Percentiles rank a stretch among this genome's conserved stretches.
These are phyloP conservation scores for Solanum hybrid DNA, from an alignment of 305 asterid species.

Conservation along the genomic window DNA sequence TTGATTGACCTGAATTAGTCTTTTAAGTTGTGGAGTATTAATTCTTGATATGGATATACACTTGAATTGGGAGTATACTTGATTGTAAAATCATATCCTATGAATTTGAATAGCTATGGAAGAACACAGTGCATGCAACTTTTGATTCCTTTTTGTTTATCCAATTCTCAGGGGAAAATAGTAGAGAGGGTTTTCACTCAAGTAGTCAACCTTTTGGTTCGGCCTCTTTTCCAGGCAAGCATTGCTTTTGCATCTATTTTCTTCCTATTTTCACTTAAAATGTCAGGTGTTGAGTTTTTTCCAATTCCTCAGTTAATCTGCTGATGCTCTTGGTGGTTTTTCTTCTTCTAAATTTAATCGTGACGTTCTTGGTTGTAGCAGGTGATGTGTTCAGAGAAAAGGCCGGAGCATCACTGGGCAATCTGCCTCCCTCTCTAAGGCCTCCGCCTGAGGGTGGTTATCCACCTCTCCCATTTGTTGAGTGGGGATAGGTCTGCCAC, in stretches of 20 bases:
- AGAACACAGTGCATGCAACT: neutral
- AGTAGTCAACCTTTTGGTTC: slow-evolving; percentile 17
- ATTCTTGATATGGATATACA: neutral
- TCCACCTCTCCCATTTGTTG: slow-evolving; percentile 64
- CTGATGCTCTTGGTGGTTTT: slow-evolving; percentile 1
- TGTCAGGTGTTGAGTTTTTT: neutral
- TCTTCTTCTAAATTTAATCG: neutral
- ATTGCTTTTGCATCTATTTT: neutral
- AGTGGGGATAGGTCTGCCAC: slow-evolving; percentile 66
- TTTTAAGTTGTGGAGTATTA: neutral
- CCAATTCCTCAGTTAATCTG: neutral
- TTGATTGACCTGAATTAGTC: neutral
- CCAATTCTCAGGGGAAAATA: slow-evolving; percentile 22
- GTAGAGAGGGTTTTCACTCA: slow-evolving; percentile 18
- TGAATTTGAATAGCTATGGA: neutral
- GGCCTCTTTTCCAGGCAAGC: slow-evolving; percentile 37
- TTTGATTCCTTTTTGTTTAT: slow-evolving; percentile 4
- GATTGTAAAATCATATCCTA: neutral
- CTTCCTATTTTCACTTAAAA: neutral
- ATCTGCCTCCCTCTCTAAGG: slow-evolving; percentile 81
- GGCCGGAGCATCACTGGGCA: slow-evolving; percentile 49
- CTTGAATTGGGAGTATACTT: neutral
- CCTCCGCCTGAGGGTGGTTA: slow-evolving; percentile 95
- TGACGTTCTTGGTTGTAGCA: slow-evolving; percentile 14
- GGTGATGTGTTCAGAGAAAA: slow-evolving; percentile 41